These are phyloP conservation scores for Quercus parvula DNA, from an alignment of 306 rosid genomes.

Conservation along the genomic window DNA sequence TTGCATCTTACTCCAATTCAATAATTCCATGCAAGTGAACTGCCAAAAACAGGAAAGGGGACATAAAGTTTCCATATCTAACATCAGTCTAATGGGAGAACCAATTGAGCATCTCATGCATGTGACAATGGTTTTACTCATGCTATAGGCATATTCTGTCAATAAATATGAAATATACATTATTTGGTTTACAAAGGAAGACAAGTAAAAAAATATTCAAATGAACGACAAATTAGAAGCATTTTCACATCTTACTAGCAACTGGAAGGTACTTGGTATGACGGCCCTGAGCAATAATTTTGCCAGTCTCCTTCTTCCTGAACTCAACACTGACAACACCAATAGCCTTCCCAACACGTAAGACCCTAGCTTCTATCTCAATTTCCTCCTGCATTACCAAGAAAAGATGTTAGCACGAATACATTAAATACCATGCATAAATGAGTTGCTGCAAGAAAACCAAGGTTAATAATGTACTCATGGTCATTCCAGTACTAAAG, in stretches of 20 bases:
- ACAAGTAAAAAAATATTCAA: background rate
- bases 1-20: no score
- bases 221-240: background rate
- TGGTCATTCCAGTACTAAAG: no score
- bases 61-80: background rate
- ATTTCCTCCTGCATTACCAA: conserved; percentile 57
- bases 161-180: background rate
- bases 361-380: conserved; percentile 57
- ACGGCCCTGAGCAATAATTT: conserved; percentile 76
- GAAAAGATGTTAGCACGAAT: background rate
- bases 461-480: background rate
- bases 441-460: background rate
- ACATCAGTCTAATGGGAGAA: background rate
- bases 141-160: background rate
- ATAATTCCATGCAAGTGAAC: background rate
- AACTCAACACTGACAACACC: conserved; percentile 68
- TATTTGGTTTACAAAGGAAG: background rate
- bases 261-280: conserved; percentile 66
- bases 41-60: background rate
- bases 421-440: background rate
- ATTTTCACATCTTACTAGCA: conserved; percentile 53
- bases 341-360: conserved; percentile 63
- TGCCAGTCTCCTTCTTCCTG: conserved; percentile 64
- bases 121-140: background rate
- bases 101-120: background rate